These are phyloP conservation scores for Trichoderma atrobrunneum DNA, from an alignment of 2,329 filamentous ascomycete species.

Conservation along the genomic window DNA sequence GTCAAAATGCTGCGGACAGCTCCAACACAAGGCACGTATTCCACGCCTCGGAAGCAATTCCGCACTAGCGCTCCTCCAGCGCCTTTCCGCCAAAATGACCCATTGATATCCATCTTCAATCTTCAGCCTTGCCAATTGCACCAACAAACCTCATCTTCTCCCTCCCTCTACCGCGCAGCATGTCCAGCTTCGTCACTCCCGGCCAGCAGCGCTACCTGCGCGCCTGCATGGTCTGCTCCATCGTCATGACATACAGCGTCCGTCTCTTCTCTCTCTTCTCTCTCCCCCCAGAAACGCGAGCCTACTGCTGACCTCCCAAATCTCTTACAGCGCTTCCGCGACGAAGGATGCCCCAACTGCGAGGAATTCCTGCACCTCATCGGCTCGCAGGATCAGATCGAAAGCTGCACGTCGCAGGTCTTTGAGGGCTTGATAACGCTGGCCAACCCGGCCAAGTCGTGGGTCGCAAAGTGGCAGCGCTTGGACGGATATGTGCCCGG, in stretches of 20 bases:
- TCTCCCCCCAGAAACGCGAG: background rate
- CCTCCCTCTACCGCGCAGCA: background rate
- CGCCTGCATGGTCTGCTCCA: slow-evolving; percentile 98
- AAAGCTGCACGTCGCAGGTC: slow-evolving; percentile 92
- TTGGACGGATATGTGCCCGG: slow-evolving; percentile 84
- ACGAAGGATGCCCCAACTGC: slow-evolving; percentile 93
- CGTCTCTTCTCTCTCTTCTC: slow-evolving; percentile 28
- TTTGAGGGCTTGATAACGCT: slow-evolving; percentile 91
- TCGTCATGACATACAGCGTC: slow-evolving; percentile 80
- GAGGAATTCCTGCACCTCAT: slow-evolving; percentile 84
- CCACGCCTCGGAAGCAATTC: slow-evolving; percentile 8
- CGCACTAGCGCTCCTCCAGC: slow-evolving; percentile 10
- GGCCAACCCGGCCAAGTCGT: slow-evolving; percentile 76
- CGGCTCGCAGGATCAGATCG: slow-evolving; percentile 74
- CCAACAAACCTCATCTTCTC: background rate
- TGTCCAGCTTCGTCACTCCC: slow-evolving; percentile 41
- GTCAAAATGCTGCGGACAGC: background rate
- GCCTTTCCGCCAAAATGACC: background rate
- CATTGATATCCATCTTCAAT: background rate
- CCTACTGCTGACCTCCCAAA: background rate
- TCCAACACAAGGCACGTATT: background rate
- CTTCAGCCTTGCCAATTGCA: slow-evolving; percentile 3
- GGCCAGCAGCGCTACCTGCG: slow-evolving; percentile 81
- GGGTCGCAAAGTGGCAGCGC: slow-evolving; percentile 96
- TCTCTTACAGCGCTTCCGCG: slow-evolving; percentile 70